Evolutionary conservation across 345 rosid species (phyloP), one percentile per base, ranked within the genome.

Genomic region (Eucalyptus tenuipes): DNA sequence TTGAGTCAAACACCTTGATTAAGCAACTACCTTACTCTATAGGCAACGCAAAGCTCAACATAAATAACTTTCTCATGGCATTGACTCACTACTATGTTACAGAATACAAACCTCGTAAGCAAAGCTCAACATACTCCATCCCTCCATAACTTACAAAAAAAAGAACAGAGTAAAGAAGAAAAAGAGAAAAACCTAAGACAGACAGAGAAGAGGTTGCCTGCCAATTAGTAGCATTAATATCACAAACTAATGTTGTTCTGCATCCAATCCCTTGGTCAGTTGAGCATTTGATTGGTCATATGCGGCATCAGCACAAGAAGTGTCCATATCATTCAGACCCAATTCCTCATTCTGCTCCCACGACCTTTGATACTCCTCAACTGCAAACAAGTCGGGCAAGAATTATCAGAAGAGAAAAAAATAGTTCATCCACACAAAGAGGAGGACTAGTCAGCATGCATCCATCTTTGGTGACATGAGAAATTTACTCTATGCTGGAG

Each of bases 341-440:
- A 97, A 89, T 71, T 97, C 99, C 90, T 97, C 99, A 17, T 96
- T 96, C 90, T 97, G 98, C 87, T 97, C 99, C 98, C 98, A 96
- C 22, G 98, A 94, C 85, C 99, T 96, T 91, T 92, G 95, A 47
- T 95, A 96, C 82, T 97, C 98, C 92, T 96, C 99, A 87, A 88
- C 99, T 96, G 96, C 47, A 86, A 71, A 18, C 49, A 64, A 57
- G 80, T 53, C 22, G 15, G 29, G 49, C 24, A 50, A 61, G 37
- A 27, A 68, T 49, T 6, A n/a, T 81, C 50, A 53, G 20, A 45
- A 55, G 80, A 52, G 47, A 81, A 86, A 47, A 25, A 15, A 44
- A 42, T 10, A 25, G 44, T 25, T 24, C n/a, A 87, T 44, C 5
- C 40, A 22, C 27, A 5, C 25, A 47, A 87, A 44, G 4, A 47